Base-by-base conservation (phyloP, 2,329 filamentous ascomycete species). In the Penicillium aurantiogriseum region DNA sequence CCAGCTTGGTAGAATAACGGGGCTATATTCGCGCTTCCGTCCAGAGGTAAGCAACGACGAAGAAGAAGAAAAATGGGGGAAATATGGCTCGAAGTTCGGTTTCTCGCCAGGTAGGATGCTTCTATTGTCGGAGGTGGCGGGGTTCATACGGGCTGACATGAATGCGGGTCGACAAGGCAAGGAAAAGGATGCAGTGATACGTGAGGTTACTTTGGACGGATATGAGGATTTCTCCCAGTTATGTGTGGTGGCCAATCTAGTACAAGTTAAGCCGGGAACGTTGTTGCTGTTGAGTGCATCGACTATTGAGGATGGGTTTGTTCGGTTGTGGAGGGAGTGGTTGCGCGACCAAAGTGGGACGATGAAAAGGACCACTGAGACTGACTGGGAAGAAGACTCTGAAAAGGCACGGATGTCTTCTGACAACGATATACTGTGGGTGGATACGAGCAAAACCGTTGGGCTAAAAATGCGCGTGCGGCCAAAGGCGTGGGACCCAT, bases 161-260 rank as follows among this genome's bases (percentile, higher is more conserved):
- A 46, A 57, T 63, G 60, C 50, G 27, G 11, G 29, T 36, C 39
- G 10, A 36, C 27, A 53, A 31, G 42, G 47, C 2, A 33, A 56
- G 27, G 29, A 43, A 17, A 54, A 61, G 8, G 17, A 54, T n/a
- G 17, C 51, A 27, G 83, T 88, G 2, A 81, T 77, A 15, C 83
- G 89, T 57, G 83, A 82, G 9, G 70, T 93, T 42, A 79, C 80
- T 45, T 77, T 94, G 1, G 90, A 92, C 62, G 82, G 82, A 1
- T 82, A 85, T 60, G 89, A 92, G 73, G 76, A 86, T 19, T 92
- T 93, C 69, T 86, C 87, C 1, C 90, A 94, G 73, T 80, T 94
- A 11, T 88, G 88, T 69, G 83, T 85, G 5, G 79, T 85, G 25
- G 84, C 84, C 8, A 90, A 87, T 67, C 74, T 95, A 38, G 86